These are phyloP conservation scores for Amyloporia xantha DNA, from an alignment of 768 basidiomycete species.

Conservation along the genomic window DNA sequence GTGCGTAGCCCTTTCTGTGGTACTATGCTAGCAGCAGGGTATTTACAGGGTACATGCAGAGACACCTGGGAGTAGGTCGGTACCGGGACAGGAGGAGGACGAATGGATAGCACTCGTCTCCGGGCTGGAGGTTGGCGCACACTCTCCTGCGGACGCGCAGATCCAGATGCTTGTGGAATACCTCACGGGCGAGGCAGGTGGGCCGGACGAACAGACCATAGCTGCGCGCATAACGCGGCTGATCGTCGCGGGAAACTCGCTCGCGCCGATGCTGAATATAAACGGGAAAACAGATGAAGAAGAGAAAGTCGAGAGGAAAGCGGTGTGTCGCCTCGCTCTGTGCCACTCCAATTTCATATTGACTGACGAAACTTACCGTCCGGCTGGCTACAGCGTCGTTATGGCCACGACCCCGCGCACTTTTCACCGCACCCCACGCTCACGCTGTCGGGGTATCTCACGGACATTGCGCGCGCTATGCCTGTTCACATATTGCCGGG, in stretches of 20 bases:
- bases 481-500: conserved; percentile 90
- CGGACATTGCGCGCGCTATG: conserved; percentile 69
- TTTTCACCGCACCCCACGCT: conserved; percentile 74
- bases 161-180: conserved; percentile 89
- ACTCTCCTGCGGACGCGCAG: conserved; percentile 58
- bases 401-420: conserved; percentile 54
- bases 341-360: background rate
- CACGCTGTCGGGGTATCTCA: conserved; percentile 60
- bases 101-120: conserved; percentile 85
- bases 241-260: conserved; percentile 86
- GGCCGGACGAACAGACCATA: conserved; percentile 51
- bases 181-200: conserved; percentile 78
- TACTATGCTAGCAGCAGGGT: conserved; percentile 6
- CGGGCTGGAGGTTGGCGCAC: conserved; percentile 73
- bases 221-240: conserved; percentile 76
- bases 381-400: conserved; percentile 61
- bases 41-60: background rate
- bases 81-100: conserved; percentile 29
- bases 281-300: conserved; percentile 22
- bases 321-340: conserved; percentile 34
- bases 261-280: conserved; percentile 44
- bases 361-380: conserved; percentile 11
- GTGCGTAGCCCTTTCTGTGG: conserved; percentile 31
- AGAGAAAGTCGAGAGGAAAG: conserved; percentile 41
- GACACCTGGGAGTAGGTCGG: background rate